phyloP scores from a whole-genome alignment of 176 grass and related monocot genomes.

The Musa schizocarpa region DNA sequence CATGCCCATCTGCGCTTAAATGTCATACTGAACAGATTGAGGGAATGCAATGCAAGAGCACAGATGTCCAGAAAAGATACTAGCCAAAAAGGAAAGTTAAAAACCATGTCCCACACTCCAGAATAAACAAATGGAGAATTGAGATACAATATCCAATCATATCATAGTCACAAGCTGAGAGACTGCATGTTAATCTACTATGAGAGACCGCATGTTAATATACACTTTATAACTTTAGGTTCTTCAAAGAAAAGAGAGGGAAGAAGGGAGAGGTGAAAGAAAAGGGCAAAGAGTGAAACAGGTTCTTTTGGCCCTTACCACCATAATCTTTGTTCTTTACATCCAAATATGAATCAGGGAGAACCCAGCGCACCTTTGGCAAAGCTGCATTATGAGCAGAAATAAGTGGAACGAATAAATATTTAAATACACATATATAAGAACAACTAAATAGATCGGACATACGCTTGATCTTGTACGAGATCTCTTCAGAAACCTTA shows the following conservation, averaged over 20 bases:
- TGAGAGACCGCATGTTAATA: not conserved
- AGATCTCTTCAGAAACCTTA: slow-evolving; percentile 65
- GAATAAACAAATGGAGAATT: not conserved
- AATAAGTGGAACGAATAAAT: not conserved
- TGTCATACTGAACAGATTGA: no score
- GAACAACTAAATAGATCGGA: not conserved
- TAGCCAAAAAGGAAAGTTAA: no score
- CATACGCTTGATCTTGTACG: slow-evolving; percentile 79
- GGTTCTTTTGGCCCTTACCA: slow-evolving; percentile 29
- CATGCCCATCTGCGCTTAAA: no score
- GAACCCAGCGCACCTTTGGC: slow-evolving; percentile 74
- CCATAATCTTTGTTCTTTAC: slow-evolving; percentile 82
- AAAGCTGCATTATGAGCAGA: slow-evolving; percentile 27
- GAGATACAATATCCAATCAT: not conserved
- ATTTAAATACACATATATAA: not conserved
- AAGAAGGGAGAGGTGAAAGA: slow-evolving; percentile 1
- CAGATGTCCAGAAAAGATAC: no score
- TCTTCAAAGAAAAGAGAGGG: not conserved
- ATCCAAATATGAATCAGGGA: slow-evolving; percentile 87
- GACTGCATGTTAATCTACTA: not conserved
- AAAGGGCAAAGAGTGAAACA: not conserved
- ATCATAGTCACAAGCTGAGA: not conserved
- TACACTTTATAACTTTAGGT: not conserved
- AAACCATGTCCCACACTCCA: no score
- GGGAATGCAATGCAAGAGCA: no score